A percentile compares a stretch with the other conserved stretches of the same genome.
Conservation (phyloP, 1,139 yeast species). For the Hansenula sp. region DNA sequence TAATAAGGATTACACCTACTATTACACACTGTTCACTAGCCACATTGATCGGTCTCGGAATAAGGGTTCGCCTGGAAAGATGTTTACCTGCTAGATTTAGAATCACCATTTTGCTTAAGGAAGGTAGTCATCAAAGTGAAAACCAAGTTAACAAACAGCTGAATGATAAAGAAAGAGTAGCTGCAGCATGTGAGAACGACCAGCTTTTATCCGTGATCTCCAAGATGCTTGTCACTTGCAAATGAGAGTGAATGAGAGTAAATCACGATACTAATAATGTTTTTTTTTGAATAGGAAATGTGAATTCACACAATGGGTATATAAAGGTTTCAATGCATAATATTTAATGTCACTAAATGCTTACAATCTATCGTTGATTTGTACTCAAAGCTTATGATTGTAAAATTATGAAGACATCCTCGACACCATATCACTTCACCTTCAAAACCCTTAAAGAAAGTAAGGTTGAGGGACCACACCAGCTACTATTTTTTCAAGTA, state of each 20-base stretch:
- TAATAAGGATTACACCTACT: conserved; percentile 90
- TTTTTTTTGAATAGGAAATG: too few species aligned
- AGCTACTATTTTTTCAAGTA: too few species aligned
- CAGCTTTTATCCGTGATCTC: conserved; percentile 85
- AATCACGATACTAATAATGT: too few species aligned
- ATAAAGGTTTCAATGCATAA: neutral
- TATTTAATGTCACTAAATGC: too few species aligned
- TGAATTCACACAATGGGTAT: neutral
- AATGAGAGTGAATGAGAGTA: too few species aligned
- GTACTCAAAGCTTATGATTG: too few species aligned
- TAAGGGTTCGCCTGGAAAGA: conserved; percentile 86
- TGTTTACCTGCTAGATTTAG: conserved; percentile 84
- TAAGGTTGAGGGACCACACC: too few species aligned
- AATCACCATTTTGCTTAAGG: conserved; percentile 73
- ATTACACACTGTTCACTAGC: conserved; percentile 97
- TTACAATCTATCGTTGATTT: too few species aligned
- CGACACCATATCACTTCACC: too few species aligned
- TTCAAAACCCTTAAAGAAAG: too few species aligned
- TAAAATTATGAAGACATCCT: too few species aligned
- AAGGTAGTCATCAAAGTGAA: conserved; percentile 95
- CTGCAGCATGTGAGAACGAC: conserved; percentile 98
- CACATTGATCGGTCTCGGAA: conserved; percentile 91
- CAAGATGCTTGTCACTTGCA: conserved; percentile 86
- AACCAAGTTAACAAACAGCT: conserved; percentile 93
- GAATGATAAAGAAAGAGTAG: conserved; percentile 95